These are phyloP conservation scores for Herpetospermum pedunculosum DNA, from an alignment of 306 rosid genomes.

Conservation along the genomic window DNA sequence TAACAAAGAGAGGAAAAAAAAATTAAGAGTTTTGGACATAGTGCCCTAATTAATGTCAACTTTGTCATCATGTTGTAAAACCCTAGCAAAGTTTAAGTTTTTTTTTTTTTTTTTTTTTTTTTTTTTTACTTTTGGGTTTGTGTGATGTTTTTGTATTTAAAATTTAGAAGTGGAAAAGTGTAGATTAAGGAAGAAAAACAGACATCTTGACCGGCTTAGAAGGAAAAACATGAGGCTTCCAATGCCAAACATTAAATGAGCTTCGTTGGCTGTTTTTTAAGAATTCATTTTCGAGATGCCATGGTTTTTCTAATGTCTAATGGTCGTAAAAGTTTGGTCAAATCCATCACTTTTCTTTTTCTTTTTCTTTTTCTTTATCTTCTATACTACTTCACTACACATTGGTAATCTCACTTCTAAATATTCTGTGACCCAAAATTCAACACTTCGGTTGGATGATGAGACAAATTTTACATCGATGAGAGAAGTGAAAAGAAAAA, in stretches of 20 bases:
- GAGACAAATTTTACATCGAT: too few relatives aligned
- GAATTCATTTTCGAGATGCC: constrained; percentile 47
- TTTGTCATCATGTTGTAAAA: constrained; percentile 15
- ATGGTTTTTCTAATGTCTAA: neutral
- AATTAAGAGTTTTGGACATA: neutral
- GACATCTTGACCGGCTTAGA: constrained; percentile 69
- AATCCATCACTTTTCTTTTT: neutral
- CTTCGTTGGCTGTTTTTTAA: constrained; percentile 26
- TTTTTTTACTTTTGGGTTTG: constrained; percentile 12
- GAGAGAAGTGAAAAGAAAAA: too few relatives aligned
- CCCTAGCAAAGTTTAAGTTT: constrained; percentile 12
- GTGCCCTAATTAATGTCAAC: constrained; percentile 10
- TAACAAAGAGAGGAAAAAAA: neutral
- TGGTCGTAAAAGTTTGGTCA: neutral
- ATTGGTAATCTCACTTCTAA: constrained; percentile 4
- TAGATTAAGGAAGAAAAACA: constrained; percentile 35
- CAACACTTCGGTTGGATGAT: neutral
- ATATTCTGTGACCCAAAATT: neutral
- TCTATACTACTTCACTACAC: neutral
- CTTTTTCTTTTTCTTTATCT: neutral
- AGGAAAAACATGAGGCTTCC: constrained; percentile 52
- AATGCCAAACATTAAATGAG: constrained; percentile 48
- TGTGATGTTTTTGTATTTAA: constrained; percentile 16
- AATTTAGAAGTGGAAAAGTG: neutral
- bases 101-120: constrained; percentile 3